Evolutionary conservation across 2,329 filamentous ascomycete genomes (phyloP).

Genomic region (Cytospora leucostoma): DNA sequence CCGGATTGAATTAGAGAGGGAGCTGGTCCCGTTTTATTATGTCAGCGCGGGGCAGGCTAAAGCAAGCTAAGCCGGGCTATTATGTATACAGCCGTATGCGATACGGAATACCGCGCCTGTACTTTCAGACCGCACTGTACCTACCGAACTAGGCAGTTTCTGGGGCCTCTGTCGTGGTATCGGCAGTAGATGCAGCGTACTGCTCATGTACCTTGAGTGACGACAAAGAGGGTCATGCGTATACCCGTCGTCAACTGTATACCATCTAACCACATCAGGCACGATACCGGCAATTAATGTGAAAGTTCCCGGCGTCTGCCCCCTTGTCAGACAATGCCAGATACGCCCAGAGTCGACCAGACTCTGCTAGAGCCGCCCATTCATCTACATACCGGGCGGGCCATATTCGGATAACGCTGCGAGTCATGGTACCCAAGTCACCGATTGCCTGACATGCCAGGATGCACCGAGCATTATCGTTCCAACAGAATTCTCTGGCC

Average conservation of each 20-base stretch:
- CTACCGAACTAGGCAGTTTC: no score
- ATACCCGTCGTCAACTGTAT: not conserved
- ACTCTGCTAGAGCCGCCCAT: no score
- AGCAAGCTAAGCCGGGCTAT: not conserved
- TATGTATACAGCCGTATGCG: not conserved
- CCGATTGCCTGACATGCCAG: no score
- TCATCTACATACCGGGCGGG: no score
- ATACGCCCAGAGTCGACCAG: no score
- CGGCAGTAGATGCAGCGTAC: not conserved
- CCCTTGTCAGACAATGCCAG: not conserved
- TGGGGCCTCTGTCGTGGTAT: no score
- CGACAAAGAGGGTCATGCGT: not conserved
- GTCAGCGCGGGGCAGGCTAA: conserved; percentile 17
- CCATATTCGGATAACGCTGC: no score
- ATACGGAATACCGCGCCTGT: not conserved
- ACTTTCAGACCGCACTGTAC: not conserved
- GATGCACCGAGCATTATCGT: no score
- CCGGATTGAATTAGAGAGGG: conserved; percentile 9
- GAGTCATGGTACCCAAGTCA: no score
- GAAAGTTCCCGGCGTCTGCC: no score
- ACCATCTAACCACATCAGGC: not conserved
- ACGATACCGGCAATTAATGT: not conserved
- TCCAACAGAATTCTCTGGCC: no score
- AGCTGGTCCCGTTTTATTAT: conserved; percentile 2
- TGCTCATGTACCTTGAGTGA: not conserved